Base-by-base conservation (phyloP, 305 asterid genomes). In the Rubia peregrina region DNA sequence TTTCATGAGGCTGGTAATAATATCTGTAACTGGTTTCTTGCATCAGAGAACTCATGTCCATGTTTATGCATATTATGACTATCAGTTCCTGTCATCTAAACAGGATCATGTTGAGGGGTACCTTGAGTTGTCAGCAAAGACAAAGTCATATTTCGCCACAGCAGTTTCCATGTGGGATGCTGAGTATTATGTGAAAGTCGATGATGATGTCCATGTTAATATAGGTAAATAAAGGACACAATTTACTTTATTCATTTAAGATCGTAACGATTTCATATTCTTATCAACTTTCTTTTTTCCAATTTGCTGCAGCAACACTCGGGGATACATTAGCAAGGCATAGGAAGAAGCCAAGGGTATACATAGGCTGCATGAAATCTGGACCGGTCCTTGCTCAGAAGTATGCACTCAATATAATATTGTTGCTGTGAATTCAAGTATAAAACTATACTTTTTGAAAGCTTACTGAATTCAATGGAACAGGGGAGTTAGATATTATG, bases 401-500 rank as follows among this genome's bases (percentile, higher is more conserved):
- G 98, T 92, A 81, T 7, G 72, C 40, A 36, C 36, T 42, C 22
- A 72, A 36, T 55, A 71, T 65, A 69, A 17, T 5, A n/a, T 4
- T 57, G 53, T 55, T 17, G 3, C 13, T 59, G 4, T 24, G 42
- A 22, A 63, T 8, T 17, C 46, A 46, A 38, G 60, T 46, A 48
- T 73, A 49, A n/a, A n/a, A n/a, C 56, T 48, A 67, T 53, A 60
- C 60, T 68, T 72, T 22, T 3, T 51, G 43, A 17, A n/a, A 51
- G 72, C 62, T 67, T 56, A 66, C 44, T 14, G 43, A 48, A 53
- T 73, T 61, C 21, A n/a, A 61, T 79, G 67, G 41, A 72, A 69
- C 90, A 93, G 97, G 80, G 98, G 97, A 77, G 97, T 93, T 55
- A 79, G 97, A 79, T 93, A 93, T 83, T 95, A 93, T 57, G 98